phyloP scores from a whole-genome alignment of 768 basidiomycete species.

The Tylopilus sp. region DNA sequence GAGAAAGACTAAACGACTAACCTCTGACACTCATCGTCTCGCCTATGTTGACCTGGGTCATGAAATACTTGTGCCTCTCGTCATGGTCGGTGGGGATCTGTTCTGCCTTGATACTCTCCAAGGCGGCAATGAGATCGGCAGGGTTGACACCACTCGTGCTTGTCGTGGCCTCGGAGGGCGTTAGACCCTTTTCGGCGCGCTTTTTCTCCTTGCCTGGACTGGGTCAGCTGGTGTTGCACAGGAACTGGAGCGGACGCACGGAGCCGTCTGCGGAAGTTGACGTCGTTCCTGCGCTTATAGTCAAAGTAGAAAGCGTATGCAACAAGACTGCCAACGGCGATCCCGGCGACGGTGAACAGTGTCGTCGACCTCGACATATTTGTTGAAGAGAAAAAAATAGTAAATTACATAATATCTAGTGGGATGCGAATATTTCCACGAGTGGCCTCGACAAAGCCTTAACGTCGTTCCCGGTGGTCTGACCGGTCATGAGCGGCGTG shows the following conservation, averaged over 20 bases:
- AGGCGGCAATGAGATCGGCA: slow-evolving; percentile 57
- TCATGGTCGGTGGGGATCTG: slow-evolving; percentile 62
- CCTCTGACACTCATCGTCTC: slow-evolving; percentile 81
- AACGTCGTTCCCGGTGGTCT: too few species aligned
- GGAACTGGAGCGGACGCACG: slow-evolving; percentile 46
- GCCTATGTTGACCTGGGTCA: slow-evolving; percentile 83
- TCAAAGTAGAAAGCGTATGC: slow-evolving; percentile 95
- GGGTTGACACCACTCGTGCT: slow-evolving; percentile 34
- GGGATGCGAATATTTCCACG: too few species aligned
- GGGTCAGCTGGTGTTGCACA: neutral
- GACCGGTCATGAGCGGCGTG: slow-evolving; percentile 45
- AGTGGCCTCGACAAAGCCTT: slow-evolving; percentile 8
- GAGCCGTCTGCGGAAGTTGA: slow-evolving; percentile 82
- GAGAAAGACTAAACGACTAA: slow-evolving; percentile 21
- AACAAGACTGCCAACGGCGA: slow-evolving; percentile 52
- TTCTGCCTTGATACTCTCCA: slow-evolving; percentile 69
- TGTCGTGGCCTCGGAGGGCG: slow-evolving; percentile 35
- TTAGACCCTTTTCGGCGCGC: slow-evolving; percentile 69
- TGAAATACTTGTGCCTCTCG: slow-evolving; percentile 87
- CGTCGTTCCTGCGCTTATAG: slow-evolving; percentile 86
- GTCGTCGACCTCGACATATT: slow-evolving; percentile 36
- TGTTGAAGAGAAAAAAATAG: neutral
- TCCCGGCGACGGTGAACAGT: slow-evolving; percentile 38
- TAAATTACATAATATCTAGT: slow-evolving; percentile 23
- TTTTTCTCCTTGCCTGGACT: slow-evolving; percentile 86